Conservation (phyloP, 192 early-diverging fungal species). For the Coemansia sp. region DNA sequence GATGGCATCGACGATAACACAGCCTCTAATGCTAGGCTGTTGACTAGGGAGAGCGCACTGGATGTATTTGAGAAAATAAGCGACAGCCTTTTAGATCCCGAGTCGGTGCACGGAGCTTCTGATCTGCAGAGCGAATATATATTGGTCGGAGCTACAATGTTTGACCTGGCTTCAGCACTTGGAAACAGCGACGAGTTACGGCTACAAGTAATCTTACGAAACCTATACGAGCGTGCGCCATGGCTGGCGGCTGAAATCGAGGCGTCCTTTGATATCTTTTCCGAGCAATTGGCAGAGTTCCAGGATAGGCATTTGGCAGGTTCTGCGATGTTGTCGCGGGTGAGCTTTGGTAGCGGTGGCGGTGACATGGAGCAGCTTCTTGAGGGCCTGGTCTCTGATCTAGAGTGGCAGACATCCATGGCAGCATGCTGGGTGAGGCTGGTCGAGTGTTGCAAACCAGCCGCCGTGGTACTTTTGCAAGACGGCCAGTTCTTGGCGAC, state of each 20-base stretch:
- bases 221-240: conserved; percentile 46
- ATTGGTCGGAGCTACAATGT: conserved; percentile 48
- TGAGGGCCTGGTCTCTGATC: conserved; percentile 7
- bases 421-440: conserved; percentile 27
- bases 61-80: conserved; percentile 33
- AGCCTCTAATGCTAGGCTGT: background rate
- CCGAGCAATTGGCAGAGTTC: conserved; percentile 50
- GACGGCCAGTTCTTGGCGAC: conserved; percentile 25
- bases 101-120: conserved; percentile 13
- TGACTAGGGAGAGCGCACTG: conserved; percentile 16
- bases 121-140: conserved; percentile 28
- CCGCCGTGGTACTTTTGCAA: conserved; percentile 16
- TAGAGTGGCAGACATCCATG: conserved; percentile 30
- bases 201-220: conserved; percentile 29
- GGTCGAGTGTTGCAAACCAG: conserved; percentile 13
- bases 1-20: background rate
- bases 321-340: background rate
- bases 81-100: conserved; percentile 25
- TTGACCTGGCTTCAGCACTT: conserved; percentile 54
- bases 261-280: conserved; percentile 36
- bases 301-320: conserved; percentile 35
- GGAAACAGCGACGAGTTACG: conserved; percentile 38
- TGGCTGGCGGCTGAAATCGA: conserved; percentile 51
- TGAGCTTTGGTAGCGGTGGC: background rate
- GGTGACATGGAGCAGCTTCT: conserved; percentile 13